Conservation (phyloP, 1,139 yeast genomes). For the Pichia sp. region DNA sequence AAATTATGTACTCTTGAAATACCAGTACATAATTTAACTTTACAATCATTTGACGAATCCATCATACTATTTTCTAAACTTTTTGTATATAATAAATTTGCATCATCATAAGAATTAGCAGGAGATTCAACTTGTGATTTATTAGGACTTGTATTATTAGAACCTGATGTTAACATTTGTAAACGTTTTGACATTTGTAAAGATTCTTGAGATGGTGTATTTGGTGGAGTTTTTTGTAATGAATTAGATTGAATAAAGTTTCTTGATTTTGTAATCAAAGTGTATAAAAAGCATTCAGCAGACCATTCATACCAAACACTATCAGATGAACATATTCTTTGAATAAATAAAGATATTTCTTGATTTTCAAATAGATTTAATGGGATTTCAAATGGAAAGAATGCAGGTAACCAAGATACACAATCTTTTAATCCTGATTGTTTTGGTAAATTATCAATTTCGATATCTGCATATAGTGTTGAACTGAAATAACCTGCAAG, state of each 20-base stretch:
- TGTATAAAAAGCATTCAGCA: slow-evolving; percentile 43
- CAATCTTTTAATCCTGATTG: slow-evolving; percentile 21
- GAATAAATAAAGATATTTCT: slow-evolving; percentile 44
- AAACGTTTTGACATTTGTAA: neutral
- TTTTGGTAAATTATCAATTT: slow-evolving; percentile 41
- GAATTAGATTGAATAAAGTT: neutral
- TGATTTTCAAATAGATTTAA: slow-evolving; percentile 46
- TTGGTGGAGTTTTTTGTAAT: neutral
- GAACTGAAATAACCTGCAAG: slow-evolving; percentile 72
- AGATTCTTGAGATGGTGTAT: neutral
- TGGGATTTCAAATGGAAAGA: slow-evolving; percentile 61
- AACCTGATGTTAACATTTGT: neutral
- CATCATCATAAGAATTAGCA: slow-evolving; percentile 3
- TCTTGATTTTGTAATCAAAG: slow-evolving; percentile 25
- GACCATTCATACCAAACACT: slow-evolving; percentile 76
- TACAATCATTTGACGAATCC: slow-evolving; percentile 16
- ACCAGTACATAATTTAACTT: slow-evolving; percentile 40
- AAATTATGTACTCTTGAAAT: slow-evolving; percentile 40
- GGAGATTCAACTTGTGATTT: neutral
- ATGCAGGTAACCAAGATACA: slow-evolving; percentile 66
- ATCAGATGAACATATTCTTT: slow-evolving; percentile 32
- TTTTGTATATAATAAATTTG: neutral
- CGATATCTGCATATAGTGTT: slow-evolving; percentile 51
- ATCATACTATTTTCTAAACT: neutral
- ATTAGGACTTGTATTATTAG: neutral